A percentile compares a stretch with the other conserved stretches of the same genome.
Evolutionary conservation across 2,329 filamentous ascomycete genomes (phyloP).

Genomic region (Dryadomyces quercus-mongolicae): DNA sequence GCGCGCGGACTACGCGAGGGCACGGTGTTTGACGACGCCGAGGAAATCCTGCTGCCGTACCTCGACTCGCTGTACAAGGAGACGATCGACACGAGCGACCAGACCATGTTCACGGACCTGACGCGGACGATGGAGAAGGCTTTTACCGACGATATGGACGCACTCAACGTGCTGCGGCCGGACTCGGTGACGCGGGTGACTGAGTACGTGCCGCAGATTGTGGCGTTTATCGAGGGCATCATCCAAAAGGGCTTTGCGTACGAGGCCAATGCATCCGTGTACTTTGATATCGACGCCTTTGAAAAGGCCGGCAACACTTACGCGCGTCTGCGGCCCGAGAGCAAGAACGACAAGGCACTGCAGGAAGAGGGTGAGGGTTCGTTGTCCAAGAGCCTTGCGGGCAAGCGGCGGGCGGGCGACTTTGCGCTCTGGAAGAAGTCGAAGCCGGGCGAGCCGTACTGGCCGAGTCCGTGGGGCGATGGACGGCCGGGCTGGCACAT

Average conservation of each 20-base stretch:
- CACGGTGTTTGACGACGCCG: conserved; percentile 42
- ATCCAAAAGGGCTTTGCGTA: conserved; percentile 56
- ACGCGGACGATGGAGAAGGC: conserved; percentile 53
- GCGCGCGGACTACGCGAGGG: conserved; percentile 11
- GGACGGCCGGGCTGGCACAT: conserved; percentile 65
- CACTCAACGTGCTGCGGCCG: conserved; percentile 52
- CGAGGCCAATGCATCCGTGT: conserved; percentile 51
- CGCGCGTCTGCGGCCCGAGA: conserved; percentile 59
- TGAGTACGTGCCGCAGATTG: conserved; percentile 54
- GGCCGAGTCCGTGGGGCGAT: conserved; percentile 55
- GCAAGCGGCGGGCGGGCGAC: conserved; percentile 51
- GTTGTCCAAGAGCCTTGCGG: conserved; percentile 40
- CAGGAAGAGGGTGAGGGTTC: conserved; percentile 58
- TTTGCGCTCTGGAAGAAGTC: conserved; percentile 59
- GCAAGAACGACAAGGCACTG: conserved; percentile 49
- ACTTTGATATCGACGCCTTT: conserved; percentile 60
- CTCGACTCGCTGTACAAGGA: conserved; percentile 47
- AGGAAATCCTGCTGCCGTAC: conserved; percentile 53
- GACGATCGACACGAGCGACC: conserved; percentile 45
- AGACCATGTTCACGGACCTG: conserved; percentile 54
- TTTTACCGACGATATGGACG: conserved; percentile 57
- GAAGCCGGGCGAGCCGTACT: conserved; percentile 33
- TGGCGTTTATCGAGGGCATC: conserved; percentile 49
- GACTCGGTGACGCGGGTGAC: conserved; percentile 55
- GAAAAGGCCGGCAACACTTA: conserved; percentile 53